Evolutionary conservation across 2,329 filamentous ascomycete genomes (phyloP).

Genomic region (Diplodia corticola): DNA sequence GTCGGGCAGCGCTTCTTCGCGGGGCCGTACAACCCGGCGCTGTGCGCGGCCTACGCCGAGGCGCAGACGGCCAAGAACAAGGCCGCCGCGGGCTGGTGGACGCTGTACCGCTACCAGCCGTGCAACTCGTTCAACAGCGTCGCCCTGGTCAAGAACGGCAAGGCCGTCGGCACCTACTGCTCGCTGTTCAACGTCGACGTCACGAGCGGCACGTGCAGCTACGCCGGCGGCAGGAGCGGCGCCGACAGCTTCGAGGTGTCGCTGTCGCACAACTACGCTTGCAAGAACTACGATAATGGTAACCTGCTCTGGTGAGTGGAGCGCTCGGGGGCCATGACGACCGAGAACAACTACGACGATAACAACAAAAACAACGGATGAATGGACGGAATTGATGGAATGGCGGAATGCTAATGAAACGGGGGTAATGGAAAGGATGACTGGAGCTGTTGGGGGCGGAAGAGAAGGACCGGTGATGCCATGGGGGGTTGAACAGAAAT

Average conservation of each 20-base stretch:
- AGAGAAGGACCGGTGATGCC: neutral
- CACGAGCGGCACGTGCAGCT: neutral
- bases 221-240: neutral
- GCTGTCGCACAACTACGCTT: constrained; percentile 10
- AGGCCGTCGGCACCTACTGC: constrained; percentile 32
- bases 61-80: constrained; percentile 17
- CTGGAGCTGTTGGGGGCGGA: too few species aligned
- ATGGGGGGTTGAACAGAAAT: neutral
- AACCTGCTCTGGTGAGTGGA: neutral
- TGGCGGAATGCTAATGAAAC: neutral
- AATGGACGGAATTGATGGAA: neutral
- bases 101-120: constrained; percentile 24
- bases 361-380: too few species aligned
- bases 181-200: constrained; percentile 23
- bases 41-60: constrained; percentile 34
- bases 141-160: constrained; percentile 31
- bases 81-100: constrained; percentile 3
- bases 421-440: neutral
- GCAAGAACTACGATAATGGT: neutral
- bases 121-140: constrained; percentile 40
- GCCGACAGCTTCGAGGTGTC: neutral
- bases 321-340: too few species aligned
- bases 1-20: constrained; percentile 33
- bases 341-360: too few species aligned
- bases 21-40: constrained; percentile 33